Evolutionary conservation across 1,284 basidiomycete species (phyloP).

Genomic region (Polyporus tsugae): DNA sequence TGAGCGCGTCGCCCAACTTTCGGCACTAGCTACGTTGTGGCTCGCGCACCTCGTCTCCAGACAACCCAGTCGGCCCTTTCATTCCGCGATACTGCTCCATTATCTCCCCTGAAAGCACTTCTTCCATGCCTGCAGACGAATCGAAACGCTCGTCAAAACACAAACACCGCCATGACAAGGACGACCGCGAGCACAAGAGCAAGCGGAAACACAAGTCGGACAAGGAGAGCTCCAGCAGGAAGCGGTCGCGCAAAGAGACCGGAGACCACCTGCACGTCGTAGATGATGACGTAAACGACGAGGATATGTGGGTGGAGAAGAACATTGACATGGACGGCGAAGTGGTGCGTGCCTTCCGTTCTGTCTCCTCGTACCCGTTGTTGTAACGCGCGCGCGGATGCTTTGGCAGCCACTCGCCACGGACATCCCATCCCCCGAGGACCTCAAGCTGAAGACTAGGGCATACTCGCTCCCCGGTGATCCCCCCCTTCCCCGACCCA

Average conservation of each 20-base stretch:
- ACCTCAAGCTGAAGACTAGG: slow-evolving; percentile 72
- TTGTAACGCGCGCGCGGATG: slow-evolving; percentile 8
- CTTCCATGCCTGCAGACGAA: slow-evolving; percentile 34
- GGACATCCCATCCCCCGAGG: slow-evolving; percentile 82
- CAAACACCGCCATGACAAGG: slow-evolving; percentile 49
- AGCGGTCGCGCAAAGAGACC: slow-evolving; percentile 46
- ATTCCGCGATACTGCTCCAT: not conserved
- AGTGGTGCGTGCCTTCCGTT: slow-evolving; percentile 55
- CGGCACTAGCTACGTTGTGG: not conserved
- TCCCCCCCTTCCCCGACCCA: slow-evolving; percentile 53
- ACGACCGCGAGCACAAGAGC: slow-evolving; percentile 49
- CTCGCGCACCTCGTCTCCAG: no score
- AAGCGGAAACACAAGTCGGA: slow-evolving; percentile 62
- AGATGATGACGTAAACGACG: slow-evolving; percentile 73
- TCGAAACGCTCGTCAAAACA: slow-evolving; percentile 42
- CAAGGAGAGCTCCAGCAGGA: slow-evolving; percentile 44
- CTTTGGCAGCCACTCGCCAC: slow-evolving; percentile 64
- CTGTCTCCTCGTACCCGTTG: not conserved
- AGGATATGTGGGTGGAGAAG: slow-evolving; percentile 88
- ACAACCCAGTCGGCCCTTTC: no score
- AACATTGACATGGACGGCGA: slow-evolving; percentile 83
- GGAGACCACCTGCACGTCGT: slow-evolving; percentile 54
- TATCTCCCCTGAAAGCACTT: no score
- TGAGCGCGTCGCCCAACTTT: not conserved
- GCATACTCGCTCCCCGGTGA: slow-evolving; percentile 53